Percentiles rank a stretch among this genome's conserved stretches.
These are phyloP conservation scores for Chenopodium album DNA, from an alignment of 148 eudicot genomes.

Conservation along the genomic window DNA sequence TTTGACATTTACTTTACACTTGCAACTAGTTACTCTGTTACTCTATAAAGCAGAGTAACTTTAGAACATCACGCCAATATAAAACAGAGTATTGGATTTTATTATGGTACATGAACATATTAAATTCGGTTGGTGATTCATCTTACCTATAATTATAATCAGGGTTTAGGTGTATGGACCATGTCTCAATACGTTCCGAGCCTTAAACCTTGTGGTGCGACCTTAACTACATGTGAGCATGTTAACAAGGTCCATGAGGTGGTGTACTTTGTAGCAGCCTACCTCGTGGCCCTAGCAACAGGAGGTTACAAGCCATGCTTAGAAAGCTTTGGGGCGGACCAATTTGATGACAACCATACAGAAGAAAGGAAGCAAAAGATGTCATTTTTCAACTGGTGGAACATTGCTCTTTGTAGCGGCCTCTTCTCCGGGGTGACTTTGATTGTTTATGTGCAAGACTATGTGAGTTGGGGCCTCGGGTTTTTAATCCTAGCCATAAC, in stretches of 20 bases:
- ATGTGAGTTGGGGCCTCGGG: constrained; percentile 62
- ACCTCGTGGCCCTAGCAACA: constrained; percentile 66
- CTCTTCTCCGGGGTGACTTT: constrained; percentile 62
- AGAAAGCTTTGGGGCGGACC: constrained; percentile 90
- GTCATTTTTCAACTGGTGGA: constrained; percentile 94
- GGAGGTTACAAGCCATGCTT: constrained; percentile 81
- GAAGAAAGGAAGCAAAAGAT: constrained; percentile 57
- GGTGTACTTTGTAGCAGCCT: constrained; percentile 59
- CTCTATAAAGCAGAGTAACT: too few species aligned
- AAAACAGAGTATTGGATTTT: too few species aligned
- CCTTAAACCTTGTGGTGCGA: constrained; percentile 47
- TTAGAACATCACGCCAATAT: too few species aligned
- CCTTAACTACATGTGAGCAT: constrained; percentile 31
- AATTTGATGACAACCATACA: constrained; percentile 32
- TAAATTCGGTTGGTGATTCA: too few species aligned
- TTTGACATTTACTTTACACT: too few species aligned
- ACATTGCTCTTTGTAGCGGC: constrained; percentile 58
- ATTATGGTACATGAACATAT: too few species aligned
- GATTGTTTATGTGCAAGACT: constrained; percentile 75
- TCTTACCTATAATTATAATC: neutral
- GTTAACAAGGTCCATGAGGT: constrained; percentile 45
- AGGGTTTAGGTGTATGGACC: constrained; percentile 62
- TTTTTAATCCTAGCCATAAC: constrained; percentile 41
- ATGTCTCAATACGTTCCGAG: constrained; percentile 56
- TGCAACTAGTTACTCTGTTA: too few species aligned